Base-by-base conservation (phyloP, 73 alveolate genomes). In the Paramecium pentaurelia region DNA sequence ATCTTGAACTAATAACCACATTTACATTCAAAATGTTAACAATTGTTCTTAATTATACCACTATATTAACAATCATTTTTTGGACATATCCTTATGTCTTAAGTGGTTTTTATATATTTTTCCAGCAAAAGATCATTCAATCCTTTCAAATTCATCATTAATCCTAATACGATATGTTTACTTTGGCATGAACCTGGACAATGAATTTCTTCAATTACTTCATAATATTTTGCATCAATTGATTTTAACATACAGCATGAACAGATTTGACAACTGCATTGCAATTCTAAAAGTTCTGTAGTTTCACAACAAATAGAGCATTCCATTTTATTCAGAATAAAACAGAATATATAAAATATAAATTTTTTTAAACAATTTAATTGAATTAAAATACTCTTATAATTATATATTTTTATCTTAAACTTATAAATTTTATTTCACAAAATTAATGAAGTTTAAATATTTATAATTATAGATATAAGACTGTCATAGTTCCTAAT, bases 151-250 rank as follows among this genome's bases (percentile, higher is more conserved):
- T 73, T 47, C 0, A 0, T 37, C 16, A 80, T 3, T 11, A 49
- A 47, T 60, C 30, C 91, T 22, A 12, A 16, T 9, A 49, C 30
- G 5, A 40, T 12, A 18, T 73, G 87, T 73, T 80, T 25, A 4
- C 49, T 25, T 42, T 25, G 7, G 28, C 91, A 80, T n/a, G 25
- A 45, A 80, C 91, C 75, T 10, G 91, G 91, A 45, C 91, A 80
- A 18, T 27, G n/a, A 12, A 80, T 45, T 80, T 28, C 47, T 8
- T 80, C 91, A 27, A 80, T 47, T 18, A 80, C 91, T 32, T 42
- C 91, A 42, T 38, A 44, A 47, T 80, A 80, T 47, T 80, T 80
- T 25, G 75, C 91, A 80, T 80, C 91, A 18, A 80, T 80, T 22
- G 77, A 27, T 47, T 80, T 45, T 32, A 42, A 20, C 73, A 80